Percentiles rank a stretch among this genome's conserved stretches.
Evolutionary conservation across 2,329 filamentous ascomycete genomes (phyloP).

Genomic region (Chaetomium olivaceum): DNA sequence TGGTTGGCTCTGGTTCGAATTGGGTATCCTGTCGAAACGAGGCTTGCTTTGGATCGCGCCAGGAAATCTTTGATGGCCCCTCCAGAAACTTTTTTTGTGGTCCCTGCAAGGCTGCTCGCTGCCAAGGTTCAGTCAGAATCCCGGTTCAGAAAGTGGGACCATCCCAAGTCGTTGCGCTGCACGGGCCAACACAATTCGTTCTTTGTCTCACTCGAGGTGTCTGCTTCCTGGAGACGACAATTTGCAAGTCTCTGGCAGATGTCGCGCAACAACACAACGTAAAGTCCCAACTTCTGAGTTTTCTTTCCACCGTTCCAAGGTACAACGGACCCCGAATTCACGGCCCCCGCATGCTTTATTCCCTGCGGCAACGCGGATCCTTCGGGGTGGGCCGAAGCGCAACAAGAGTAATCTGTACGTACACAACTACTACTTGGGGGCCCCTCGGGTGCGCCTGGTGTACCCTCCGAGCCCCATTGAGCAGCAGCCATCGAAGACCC

Average conservation of each 20-base stretch:
- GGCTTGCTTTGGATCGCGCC: neutral
- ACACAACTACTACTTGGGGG: neutral
- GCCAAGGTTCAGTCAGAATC: conserved; percentile 13
- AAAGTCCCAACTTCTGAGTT: neutral
- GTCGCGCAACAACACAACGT: neutral
- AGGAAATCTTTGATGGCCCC: conserved; percentile 16
- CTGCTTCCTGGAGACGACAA: conserved; percentile 14
- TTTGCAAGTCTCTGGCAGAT: neutral
- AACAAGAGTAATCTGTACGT: neutral
- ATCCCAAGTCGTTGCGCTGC: neutral
- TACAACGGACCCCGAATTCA: neutral
- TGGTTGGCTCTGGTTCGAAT: conserved; percentile 19
- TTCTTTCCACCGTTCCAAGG: neutral
- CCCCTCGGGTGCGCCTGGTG: neutral
- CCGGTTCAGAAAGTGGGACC: neutral
- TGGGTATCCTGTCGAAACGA: neutral
- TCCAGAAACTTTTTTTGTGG: conserved; percentile 21
- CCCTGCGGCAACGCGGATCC: conserved; percentile 19
- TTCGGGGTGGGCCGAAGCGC: conserved; percentile 19
- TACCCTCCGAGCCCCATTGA: neutral
- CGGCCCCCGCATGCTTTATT: conserved; percentile 16
- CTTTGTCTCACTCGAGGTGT: neutral
- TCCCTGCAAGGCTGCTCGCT: conserved; percentile 6
- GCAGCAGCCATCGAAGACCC: neutral
- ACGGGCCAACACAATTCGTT: conserved; percentile 5